Conservation (phyloP, 2,329 filamentous ascomycete species). For the Parastagonospora avenae region DNA sequence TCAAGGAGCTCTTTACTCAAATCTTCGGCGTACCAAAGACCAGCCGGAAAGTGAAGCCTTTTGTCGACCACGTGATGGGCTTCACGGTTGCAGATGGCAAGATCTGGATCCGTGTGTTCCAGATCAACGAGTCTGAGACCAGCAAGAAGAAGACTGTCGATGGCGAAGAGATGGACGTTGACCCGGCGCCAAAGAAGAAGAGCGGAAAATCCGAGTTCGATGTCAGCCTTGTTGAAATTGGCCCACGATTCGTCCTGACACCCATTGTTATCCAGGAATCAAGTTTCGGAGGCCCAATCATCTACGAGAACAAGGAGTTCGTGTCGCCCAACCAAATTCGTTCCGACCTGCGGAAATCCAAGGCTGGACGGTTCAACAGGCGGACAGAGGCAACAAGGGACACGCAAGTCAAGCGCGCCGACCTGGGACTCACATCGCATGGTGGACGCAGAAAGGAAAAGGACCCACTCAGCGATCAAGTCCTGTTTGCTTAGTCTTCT, state of each 20-base stretch:
- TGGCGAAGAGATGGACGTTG: slow-evolving; percentile 47
- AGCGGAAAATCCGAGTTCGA: slow-evolving; percentile 69
- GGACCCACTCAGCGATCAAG: slow-evolving; percentile 75
- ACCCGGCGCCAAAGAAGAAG: slow-evolving; percentile 44
- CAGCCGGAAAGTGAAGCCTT: slow-evolving; percentile 89
- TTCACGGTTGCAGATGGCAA: slow-evolving; percentile 91
- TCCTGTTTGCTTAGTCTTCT: slow-evolving; percentile 70
- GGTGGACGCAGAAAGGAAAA: slow-evolving; percentile 67
- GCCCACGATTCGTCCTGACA: slow-evolving; percentile 88
- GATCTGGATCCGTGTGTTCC: slow-evolving; percentile 95
- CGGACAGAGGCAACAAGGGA: slow-evolving; percentile 77
- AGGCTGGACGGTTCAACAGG: slow-evolving; percentile 77
- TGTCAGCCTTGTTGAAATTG: slow-evolving; percentile 87
- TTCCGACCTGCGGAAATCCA: slow-evolving; percentile 75
- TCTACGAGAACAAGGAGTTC: slow-evolving; percentile 98
- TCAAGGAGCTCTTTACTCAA: slow-evolving; percentile 89
- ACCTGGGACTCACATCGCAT: slow-evolving; percentile 73
- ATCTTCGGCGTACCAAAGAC: slow-evolving; percentile 91
- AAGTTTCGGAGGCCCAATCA: slow-evolving; percentile 92
- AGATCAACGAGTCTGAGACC: slow-evolving; percentile 83
- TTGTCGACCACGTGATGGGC: slow-evolving; percentile 92
- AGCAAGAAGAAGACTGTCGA: slow-evolving; percentile 50
- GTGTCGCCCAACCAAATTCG: slow-evolving; percentile 95
- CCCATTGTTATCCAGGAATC: slow-evolving; percentile 95
- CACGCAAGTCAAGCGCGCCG: slow-evolving; percentile 73